Percentiles rank a stretch among this genome's conserved stretches.
phyloP scores from a whole-genome alignment of 257 asterid genomes.

The Lantana camara region DNA sequence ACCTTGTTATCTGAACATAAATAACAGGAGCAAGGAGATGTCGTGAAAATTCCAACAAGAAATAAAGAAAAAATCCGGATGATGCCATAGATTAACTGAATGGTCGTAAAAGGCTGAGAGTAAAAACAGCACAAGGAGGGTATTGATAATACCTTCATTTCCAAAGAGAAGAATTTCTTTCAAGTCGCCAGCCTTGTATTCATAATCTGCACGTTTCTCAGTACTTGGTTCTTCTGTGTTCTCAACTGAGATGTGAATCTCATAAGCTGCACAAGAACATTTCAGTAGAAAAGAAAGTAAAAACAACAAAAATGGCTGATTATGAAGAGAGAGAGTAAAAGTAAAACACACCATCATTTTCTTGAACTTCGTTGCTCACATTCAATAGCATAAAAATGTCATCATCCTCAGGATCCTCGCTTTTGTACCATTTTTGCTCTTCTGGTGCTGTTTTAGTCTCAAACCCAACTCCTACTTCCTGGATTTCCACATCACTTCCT shows the following conservation, averaged over 20 bases:
- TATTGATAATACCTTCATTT: slow-evolving; percentile 21
- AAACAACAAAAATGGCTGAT: no score
- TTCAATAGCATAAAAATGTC: background rate
- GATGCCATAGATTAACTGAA: background rate
- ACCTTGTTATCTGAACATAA: slow-evolving; percentile 4
- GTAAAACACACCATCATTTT: slow-evolving; percentile 31
- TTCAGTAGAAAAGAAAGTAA: background rate
- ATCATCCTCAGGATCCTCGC: slow-evolving; percentile 15
- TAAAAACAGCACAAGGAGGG: no score
- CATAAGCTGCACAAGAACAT: slow-evolving; percentile 18
- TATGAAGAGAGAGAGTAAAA: no score
- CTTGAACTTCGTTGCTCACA: slow-evolving; percentile 20
- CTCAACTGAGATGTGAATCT: slow-evolving; percentile 4
- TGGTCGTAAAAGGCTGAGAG: background rate
- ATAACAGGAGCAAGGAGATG: background rate
- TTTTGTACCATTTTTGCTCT: slow-evolving; percentile 1
- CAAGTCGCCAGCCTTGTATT: background rate
- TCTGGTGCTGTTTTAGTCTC: slow-evolving; percentile 10
- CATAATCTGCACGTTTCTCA: background rate
- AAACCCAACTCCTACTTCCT: slow-evolving; percentile 11
- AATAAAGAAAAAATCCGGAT: background rate
- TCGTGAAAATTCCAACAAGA: background rate
- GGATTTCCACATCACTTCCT: slow-evolving; percentile 1
- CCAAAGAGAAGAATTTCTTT: background rate
- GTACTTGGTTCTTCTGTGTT: background rate